Evolutionary conservation across 495 filamentous ascomycete genomes (phyloP).

Genomic region (Podospora australis): DNA sequence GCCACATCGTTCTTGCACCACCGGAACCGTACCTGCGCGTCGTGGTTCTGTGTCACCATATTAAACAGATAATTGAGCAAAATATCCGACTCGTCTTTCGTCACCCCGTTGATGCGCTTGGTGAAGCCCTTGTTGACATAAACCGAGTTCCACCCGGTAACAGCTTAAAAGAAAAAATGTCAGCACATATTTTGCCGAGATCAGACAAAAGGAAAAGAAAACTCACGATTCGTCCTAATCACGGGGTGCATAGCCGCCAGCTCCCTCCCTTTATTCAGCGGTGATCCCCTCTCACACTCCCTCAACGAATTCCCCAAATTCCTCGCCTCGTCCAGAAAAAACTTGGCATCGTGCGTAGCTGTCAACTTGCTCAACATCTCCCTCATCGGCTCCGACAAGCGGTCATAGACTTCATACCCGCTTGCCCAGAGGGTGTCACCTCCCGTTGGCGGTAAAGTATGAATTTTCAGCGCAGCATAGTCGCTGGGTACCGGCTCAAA

Average conservation of each 20-base stretch:
- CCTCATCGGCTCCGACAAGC: conserved; percentile 61
- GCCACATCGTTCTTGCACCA: conserved; percentile 65
- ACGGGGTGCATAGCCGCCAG: conserved; percentile 18
- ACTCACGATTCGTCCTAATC: conserved; percentile 20
- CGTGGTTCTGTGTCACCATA: conserved; percentile 51
- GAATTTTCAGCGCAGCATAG: conserved; percentile 65
- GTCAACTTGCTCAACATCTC: conserved; percentile 62
- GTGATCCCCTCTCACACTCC: conserved; percentile 15
- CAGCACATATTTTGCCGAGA: conserved; percentile 28
- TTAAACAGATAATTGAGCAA: conserved; percentile 62
- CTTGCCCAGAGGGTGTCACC: conserved; percentile 74
- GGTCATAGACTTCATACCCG: conserved; percentile 70
- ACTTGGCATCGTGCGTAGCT: conserved; percentile 60
- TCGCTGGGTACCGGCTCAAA: conserved; percentile 73
- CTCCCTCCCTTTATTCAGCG: conserved; percentile 13
- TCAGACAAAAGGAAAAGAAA: conserved; percentile 33
- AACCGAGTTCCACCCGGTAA: conserved; percentile 71
- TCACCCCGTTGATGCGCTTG: conserved; percentile 66
- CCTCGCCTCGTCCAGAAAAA: conserved; percentile 61
- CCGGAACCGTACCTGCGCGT: conserved; percentile 66
- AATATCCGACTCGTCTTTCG: conserved; percentile 62
- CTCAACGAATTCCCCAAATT: conserved; percentile 55
- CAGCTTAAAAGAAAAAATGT: conserved; percentile 24
- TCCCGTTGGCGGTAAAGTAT: conserved; percentile 64
- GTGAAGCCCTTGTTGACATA: conserved; percentile 79